Evolutionary conservation across 495 filamentous ascomycete genomes (phyloP).

Genomic region (Corynascus novoguineensis): DNA sequence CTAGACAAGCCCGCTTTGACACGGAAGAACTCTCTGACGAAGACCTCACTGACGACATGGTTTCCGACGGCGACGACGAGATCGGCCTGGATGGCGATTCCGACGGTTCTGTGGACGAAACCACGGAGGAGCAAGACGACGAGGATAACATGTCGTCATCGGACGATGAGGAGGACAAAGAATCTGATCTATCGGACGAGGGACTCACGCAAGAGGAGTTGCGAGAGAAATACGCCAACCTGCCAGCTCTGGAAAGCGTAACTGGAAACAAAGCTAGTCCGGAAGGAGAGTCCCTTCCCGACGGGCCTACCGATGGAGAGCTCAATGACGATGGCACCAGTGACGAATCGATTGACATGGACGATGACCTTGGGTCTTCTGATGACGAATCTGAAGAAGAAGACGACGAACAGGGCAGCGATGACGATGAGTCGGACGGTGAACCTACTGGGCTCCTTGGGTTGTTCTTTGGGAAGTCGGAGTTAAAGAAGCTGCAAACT

Average conservation of each 20-base stretch:
- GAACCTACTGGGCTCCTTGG: slow-evolving; percentile 59
- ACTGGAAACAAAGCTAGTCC: slow-evolving; percentile 18
- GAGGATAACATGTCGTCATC: slow-evolving; percentile 71
- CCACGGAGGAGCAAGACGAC: slow-evolving; percentile 53
- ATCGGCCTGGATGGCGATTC: slow-evolving; percentile 8
- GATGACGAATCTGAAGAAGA: slow-evolving; percentile 50
- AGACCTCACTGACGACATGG: slow-evolving; percentile 55
- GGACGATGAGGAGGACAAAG: slow-evolving; percentile 53
- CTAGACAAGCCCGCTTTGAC: slow-evolving; percentile 41
- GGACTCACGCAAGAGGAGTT: slow-evolving; percentile 74
- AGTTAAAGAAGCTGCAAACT: slow-evolving; percentile 41
- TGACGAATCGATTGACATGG: slow-evolving; percentile 85
- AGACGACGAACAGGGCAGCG: slow-evolving; percentile 41
- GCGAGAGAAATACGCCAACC: slow-evolving; percentile 67
- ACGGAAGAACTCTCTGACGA: slow-evolving; percentile 53
- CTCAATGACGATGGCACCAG: slow-evolving; percentile 55
- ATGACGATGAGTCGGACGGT: slow-evolving; percentile 48
- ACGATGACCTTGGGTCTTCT: slow-evolving; percentile 70
- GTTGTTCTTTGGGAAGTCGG: slow-evolving; percentile 52
- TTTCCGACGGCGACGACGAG: slow-evolving; percentile 40
- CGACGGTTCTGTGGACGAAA: slow-evolving; percentile 5
- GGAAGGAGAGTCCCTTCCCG: slow-evolving; percentile 2
- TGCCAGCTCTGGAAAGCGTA: slow-evolving; percentile 41
- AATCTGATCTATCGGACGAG: slow-evolving; percentile 61
- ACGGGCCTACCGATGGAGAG: slow-evolving; percentile 30